Base-by-base conservation (phyloP, 306 rosid genomes). In the Prunus campanulata region DNA sequence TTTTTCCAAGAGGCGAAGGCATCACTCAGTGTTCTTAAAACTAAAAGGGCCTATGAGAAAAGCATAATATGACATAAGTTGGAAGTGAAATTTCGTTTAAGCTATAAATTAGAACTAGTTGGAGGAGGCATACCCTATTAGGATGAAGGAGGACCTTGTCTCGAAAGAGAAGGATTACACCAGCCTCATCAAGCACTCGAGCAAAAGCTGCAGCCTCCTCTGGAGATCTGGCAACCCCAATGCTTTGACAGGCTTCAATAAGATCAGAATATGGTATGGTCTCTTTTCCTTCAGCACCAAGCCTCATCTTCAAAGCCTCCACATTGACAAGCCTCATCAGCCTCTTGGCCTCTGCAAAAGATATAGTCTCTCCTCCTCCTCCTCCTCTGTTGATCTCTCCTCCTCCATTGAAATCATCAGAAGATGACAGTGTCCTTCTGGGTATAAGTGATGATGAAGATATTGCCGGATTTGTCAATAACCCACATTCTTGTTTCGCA, bases 141-240 rank as follows among this genome's bases (percentile, higher is more conserved):
- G 99, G 99, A 78, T 92, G 97, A 76, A 96, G 97, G 71, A 91
- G 88, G 78, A 93, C 99, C 89, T 93, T 92, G 42, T 96, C 96
- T 35, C 98, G 79, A 73, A 92, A 96, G 32, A 96, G 97, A 29
- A 92, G 85, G 55, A 96, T 44, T 68, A 92, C 96, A 60, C 99
- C 97, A 77, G 99, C 99, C 20, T 96, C 99, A 74, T 96, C 99
- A 48, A 96, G 93, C 62, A 92, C 85, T 66, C 74, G 81, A 9
- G 98, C 92, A 18, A 96, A 92, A 22, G 87, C 80, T 19, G 84
- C 84, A 52, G 99, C 97, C 87, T 96, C 98, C 0, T 87, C 89
- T 2, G 24, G 52, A 47, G 84, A 84, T 86, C 91, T 88, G 9
- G 99, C 96, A 78, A 96, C 80, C 20, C 98, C 98, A 75, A 82